phyloP scores from a whole-genome alignment of 2,329 filamentous ascomycete species.

The Ophiocordyceps camponoti-floridani region DNA sequence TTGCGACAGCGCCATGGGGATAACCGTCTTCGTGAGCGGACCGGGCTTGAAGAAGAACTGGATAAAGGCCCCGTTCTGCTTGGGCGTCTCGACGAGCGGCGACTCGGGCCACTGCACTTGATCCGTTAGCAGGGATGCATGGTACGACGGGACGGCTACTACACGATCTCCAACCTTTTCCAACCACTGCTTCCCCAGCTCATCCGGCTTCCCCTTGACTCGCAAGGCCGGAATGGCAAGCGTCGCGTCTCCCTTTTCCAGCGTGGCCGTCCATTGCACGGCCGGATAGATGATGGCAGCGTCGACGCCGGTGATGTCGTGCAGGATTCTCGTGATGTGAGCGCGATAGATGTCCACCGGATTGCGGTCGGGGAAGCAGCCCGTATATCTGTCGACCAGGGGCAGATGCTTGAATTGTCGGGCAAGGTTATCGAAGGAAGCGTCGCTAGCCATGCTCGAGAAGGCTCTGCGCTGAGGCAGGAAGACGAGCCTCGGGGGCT shows the following conservation, averaged over 20 bases:
- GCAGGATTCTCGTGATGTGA: constrained; percentile 3
- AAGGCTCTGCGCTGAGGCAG: background rate
- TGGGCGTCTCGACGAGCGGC: constrained; percentile 3
- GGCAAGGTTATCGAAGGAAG: constrained; percentile 1
- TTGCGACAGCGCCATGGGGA: constrained; percentile 3
- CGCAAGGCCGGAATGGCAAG: constrained; percentile 3
- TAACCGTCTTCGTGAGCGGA: constrained; percentile 2
- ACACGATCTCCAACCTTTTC: constrained; percentile 1
- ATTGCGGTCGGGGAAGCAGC: constrained; percentile 3
- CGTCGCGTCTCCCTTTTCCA: constrained; percentile 3
- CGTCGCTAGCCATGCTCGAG: constrained; percentile 2
- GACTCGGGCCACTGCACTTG: constrained; percentile 2
- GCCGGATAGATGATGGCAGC: constrained; percentile 2
- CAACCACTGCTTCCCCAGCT: constrained; percentile 3
- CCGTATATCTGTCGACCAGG: constrained; percentile 1
- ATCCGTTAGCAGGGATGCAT: background rate
- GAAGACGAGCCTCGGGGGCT: background rate
- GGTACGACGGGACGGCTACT: no score
- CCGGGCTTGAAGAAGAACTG: constrained; percentile 3
- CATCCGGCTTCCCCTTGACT: constrained; percentile 3
- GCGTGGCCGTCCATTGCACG: constrained; percentile 3
- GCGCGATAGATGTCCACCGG: constrained; percentile 3
- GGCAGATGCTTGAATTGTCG: constrained; percentile 2
- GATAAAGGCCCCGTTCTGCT: constrained; percentile 2
- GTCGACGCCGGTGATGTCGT: constrained; percentile 3